Percentiles rank a stretch among this genome's conserved stretches.
Conservation (phyloP, 2,329 filamentous ascomycete species). For the Reticulascus tulasneorum region DNA sequence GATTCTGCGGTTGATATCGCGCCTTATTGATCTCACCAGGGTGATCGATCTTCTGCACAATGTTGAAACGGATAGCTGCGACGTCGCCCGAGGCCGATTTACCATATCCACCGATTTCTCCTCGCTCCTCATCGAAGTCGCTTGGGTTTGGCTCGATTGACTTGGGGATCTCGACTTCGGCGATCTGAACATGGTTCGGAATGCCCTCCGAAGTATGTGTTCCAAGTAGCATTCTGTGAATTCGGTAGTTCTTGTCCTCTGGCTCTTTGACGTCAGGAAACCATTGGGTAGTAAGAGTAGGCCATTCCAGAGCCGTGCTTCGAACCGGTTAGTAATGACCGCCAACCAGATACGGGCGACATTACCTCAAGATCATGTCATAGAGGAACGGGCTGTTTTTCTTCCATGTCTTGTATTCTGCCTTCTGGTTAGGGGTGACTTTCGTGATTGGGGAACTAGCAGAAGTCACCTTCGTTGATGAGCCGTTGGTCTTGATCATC, state of each 20-base stretch:
- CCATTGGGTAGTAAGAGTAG: constrained; percentile 96
- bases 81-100: constrained; percentile 58
- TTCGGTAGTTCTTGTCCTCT: constrained; percentile 79
- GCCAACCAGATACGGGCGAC: background rate
- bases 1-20: constrained; percentile 94
- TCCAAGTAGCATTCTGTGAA: constrained; percentile 86
- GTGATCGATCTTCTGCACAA: constrained; percentile 95
- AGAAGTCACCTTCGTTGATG: constrained; percentile 76
- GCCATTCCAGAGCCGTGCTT: constrained; percentile 92
- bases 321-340: background rate
- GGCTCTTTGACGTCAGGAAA: constrained; percentile 89
- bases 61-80: constrained; percentile 76
- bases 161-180: constrained; percentile 89
- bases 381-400: constrained; percentile 99
- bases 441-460: background rate
- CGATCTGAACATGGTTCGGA: constrained; percentile 91
- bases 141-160: constrained; percentile 67
- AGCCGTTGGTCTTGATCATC: constrained; percentile 75
- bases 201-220: constrained; percentile 88
- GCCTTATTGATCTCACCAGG: constrained; percentile 98
- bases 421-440: constrained; percentile 7
- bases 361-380: constrained; percentile 84
- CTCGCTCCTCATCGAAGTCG: constrained; percentile 87
- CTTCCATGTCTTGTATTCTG: constrained; percentile 99
- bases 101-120: constrained; percentile 91